Conservation (phyloP, 2,329 filamentous ascomycete species). For the Tolypocladium nubicola region DNA sequence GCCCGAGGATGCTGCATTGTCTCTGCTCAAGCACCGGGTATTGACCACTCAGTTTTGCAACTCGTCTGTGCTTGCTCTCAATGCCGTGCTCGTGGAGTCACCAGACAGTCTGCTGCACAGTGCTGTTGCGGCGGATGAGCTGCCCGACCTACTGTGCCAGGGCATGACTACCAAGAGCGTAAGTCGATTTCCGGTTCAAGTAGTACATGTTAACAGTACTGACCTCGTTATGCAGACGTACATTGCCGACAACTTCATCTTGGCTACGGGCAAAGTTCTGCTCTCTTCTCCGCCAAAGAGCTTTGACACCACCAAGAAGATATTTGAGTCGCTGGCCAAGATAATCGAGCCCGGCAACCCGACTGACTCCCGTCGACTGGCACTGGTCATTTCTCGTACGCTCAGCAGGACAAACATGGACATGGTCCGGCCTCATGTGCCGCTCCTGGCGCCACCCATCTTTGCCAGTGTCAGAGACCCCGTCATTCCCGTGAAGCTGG, state of each 20-base stretch:
- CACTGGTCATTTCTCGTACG: slow-evolving; percentile 81
- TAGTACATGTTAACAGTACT: not conserved
- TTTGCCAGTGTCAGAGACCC: slow-evolving; percentile 85
- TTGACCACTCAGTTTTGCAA: slow-evolving; percentile 65
- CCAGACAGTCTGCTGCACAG: slow-evolving; percentile 57
- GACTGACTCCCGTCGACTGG: slow-evolving; percentile 73
- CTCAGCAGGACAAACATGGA: slow-evolving; percentile 70
- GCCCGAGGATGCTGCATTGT: slow-evolving; percentile 55
- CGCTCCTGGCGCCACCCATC: slow-evolving; percentile 68
- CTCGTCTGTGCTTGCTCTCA: slow-evolving; percentile 75
- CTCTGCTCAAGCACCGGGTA: slow-evolving; percentile 59
- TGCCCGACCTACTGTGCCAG: slow-evolving; percentile 66
- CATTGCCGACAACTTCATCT: slow-evolving; percentile 77
- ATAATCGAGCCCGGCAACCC: slow-evolving; percentile 70
- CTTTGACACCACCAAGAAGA: slow-evolving; percentile 66
- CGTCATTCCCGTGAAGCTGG: slow-evolving; percentile 90
- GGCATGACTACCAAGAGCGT: slow-evolving; percentile 71
- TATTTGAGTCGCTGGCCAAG: slow-evolving; percentile 69
- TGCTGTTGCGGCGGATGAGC: slow-evolving; percentile 53
- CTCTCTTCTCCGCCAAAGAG: slow-evolving; percentile 56
- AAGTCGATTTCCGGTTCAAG: slow-evolving; percentile 25
- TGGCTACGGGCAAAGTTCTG: slow-evolving; percentile 86
- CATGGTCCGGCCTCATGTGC: slow-evolving; percentile 69
- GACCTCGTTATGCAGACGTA: slow-evolving; percentile 44
- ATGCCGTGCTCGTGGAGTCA: slow-evolving; percentile 78